Conservation (phyloP, 108 stramenopile genomes). For the Fragilaria crotonensis region DNA sequence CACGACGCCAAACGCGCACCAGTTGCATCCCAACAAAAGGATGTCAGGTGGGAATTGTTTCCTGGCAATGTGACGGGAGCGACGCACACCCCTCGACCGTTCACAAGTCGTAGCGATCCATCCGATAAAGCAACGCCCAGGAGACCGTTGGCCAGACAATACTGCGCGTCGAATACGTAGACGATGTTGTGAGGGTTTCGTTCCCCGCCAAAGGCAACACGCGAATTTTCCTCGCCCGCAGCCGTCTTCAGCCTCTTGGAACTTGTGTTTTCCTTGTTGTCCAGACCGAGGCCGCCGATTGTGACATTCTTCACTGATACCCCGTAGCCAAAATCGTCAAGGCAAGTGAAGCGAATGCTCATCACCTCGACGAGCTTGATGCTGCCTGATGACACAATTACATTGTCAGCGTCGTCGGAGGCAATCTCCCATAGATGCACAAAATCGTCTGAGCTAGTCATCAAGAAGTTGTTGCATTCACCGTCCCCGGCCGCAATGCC, state of each 20-base stretch:
- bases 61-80: conserved; percentile 44
- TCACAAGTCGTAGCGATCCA: conserved; percentile 59
- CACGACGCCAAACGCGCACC: conserved; percentile 65
- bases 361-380: conserved; percentile 38
- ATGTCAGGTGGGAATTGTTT: conserved; percentile 57
- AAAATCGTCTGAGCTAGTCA: conserved; percentile 75
- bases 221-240: not conserved
- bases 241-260: conserved; percentile 13
- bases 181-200: conserved; percentile 73
- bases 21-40: conserved; percentile 65
- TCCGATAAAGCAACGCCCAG: conserved; percentile 78
- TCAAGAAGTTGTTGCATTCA: conserved; percentile 35
- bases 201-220: conserved; percentile 59
- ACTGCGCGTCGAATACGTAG: conserved; percentile 76
- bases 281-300: conserved; percentile 9
- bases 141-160: conserved; percentile 57
- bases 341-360: conserved; percentile 36
- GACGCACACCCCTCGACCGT: conserved; percentile 57
- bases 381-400: conserved; percentile 5
- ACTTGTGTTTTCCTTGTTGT: not conserved
- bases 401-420: not conserved
- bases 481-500: conserved; percentile 3
- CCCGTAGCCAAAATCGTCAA: conserved; percentile 32
- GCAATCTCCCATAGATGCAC: conserved; percentile 70
- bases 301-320: conserved; percentile 37